Percentiles rank a stretch among this genome's conserved stretches.
Evolutionary conservation across 2,329 filamentous ascomycete genomes (phyloP).

Genomic region (Thelonectria blattea): DNA sequence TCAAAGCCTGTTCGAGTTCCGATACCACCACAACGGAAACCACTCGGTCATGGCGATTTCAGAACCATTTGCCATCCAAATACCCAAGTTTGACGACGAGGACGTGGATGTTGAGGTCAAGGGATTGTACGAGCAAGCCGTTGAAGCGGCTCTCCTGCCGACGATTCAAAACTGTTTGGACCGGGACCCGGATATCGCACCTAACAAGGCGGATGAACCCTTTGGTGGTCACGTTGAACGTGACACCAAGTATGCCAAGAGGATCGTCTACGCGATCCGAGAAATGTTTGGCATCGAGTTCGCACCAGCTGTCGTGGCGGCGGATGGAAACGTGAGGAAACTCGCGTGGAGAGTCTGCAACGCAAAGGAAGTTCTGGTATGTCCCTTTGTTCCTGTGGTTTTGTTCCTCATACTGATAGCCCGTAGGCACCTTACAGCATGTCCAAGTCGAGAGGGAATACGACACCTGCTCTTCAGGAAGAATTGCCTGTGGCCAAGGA

Average conservation of each 20-base stretch:
- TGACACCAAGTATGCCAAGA: conserved; percentile 85
- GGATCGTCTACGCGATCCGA: conserved; percentile 91
- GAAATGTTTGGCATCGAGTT: conserved; percentile 99
- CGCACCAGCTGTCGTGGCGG: conserved; percentile 87
- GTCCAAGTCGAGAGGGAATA: conserved; percentile 67
- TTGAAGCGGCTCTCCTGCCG: conserved; percentile 80
- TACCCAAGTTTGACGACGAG: conserved; percentile 79
- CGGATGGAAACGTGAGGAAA: conserved; percentile 89
- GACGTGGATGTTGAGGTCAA: conserved; percentile 68
- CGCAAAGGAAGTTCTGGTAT: conserved; percentile 90
- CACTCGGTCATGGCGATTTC: conserved; percentile 96
- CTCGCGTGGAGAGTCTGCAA: conserved; percentile 94
- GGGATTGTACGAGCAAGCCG: conserved; percentile 67
- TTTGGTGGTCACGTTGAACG: conserved; percentile 87
- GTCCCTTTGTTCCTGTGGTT: conserved; percentile 42
- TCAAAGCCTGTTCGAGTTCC: conserved; percentile 93
- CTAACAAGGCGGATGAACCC: conserved; percentile 75
- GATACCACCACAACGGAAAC: conserved; percentile 92
- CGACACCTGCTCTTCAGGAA: conserved; percentile 60
- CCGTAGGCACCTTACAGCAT: conserved; percentile 73
- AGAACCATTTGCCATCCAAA: conserved; percentile 88
- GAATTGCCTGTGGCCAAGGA: conserved; percentile 44
- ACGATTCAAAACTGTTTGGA: conserved; percentile 93
- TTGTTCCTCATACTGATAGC: conserved; percentile 21
- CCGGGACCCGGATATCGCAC: conserved; percentile 87